Conservation (phyloP, 2,329 filamentous ascomycete species). For the Colletotrichum coccodes region DNA sequence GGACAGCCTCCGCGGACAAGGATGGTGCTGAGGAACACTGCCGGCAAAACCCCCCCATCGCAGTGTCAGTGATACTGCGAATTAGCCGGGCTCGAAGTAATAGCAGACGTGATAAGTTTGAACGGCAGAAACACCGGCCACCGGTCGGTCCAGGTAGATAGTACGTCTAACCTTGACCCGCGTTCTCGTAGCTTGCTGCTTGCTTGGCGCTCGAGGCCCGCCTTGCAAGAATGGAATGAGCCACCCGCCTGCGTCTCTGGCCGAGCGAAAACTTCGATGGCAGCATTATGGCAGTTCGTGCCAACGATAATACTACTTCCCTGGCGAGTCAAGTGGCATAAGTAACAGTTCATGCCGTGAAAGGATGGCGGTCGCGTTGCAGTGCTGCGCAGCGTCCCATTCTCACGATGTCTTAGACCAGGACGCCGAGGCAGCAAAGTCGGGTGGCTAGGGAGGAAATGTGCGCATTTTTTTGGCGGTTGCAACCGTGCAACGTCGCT, state of each 20-base stretch:
- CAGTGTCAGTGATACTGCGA: constrained; percentile 17
- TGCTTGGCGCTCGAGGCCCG: neutral
- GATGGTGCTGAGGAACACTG: neutral
- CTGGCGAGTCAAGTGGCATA: constrained; percentile 3
- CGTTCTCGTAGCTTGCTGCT: neutral
- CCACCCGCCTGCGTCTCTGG: neutral
- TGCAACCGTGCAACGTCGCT: constrained; percentile 27
- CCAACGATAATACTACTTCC: neutral
- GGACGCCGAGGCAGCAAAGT: neutral
- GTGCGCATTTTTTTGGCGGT: constrained; percentile 18
- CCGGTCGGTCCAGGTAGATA: neutral
- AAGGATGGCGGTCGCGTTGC: neutral
- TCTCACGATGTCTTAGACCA: neutral
- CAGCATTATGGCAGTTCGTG: neutral
- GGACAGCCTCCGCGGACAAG: neutral
- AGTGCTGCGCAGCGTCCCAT: constrained; percentile 8
- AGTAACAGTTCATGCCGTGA: neutral
- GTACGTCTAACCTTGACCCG: neutral
- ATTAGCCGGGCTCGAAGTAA: constrained; percentile 6
- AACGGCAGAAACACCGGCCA: constrained; percentile 15
- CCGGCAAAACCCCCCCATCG: neutral
- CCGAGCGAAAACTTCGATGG: constrained; percentile 6
- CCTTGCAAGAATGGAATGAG: neutral
- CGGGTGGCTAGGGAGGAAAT: neutral
- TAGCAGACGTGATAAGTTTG: constrained; percentile 21